Conservation (phyloP, 73 alveolate genomes). For the Paramecium pentaurelia region DNA sequence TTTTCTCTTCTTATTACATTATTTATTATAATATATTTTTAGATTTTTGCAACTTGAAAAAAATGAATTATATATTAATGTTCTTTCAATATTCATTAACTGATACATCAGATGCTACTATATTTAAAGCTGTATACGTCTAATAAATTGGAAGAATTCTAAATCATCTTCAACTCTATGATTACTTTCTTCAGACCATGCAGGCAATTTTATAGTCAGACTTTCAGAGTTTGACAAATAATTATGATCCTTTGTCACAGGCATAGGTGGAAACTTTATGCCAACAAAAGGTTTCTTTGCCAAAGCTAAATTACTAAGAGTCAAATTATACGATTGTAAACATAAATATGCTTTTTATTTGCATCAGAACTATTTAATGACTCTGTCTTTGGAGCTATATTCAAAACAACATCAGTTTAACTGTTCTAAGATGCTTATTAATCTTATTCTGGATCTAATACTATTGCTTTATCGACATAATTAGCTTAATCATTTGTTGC, state of each 20-base stretch:
- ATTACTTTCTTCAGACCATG: conserved; percentile 35
- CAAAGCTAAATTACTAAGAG: background rate
- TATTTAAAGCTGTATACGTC: background rate
- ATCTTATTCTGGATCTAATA: background rate
- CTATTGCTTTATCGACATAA: background rate
- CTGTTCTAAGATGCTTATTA: background rate
- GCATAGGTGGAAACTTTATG: background rate
- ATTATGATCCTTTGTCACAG: background rate
- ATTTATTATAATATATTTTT: background rate
- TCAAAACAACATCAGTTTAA: background rate
- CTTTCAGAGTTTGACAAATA: conserved; percentile 13
- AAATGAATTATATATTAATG: background rate
- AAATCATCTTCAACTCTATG: conserved; percentile 7
- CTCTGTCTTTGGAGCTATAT: background rate
- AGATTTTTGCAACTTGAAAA: background rate
- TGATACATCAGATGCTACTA: background rate
- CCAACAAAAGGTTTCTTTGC: conserved; percentile 43
- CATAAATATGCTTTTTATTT: background rate
- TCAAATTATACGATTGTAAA: background rate
- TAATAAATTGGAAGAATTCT: conserved; percentile 35
- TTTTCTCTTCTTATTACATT: conserved; percentile 41
- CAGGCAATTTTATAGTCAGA: background rate
- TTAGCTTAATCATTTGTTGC: background rate
- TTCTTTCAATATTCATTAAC: conserved; percentile 12
- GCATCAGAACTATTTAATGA: background rate